phyloP scores from a whole-genome alignment of 148 eudicot genomes.

The Persicaria maculosa region DNA sequence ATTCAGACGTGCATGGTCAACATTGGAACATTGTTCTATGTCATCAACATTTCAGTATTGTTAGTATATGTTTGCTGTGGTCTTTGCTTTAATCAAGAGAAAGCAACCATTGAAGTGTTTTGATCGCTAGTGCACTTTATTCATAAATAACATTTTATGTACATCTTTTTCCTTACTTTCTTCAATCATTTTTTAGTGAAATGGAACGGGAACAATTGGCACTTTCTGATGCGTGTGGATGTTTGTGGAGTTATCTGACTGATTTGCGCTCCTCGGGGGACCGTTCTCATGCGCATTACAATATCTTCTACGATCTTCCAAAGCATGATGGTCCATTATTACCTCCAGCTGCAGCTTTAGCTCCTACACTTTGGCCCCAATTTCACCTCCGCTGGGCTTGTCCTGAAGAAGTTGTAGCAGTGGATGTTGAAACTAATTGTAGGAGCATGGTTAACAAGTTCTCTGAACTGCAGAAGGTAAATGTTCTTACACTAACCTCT shows the following conservation, averaged over 20 bases:
- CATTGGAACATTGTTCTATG: not conserved
- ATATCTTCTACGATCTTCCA: conserved; percentile 64
- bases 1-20: not conserved
- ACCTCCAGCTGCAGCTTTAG: conserved; percentile 98
- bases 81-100: not conserved
- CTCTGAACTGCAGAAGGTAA: conserved; percentile 83
- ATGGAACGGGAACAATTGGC: conserved; percentile 76
- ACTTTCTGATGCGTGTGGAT: conserved; percentile 67
- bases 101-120: not conserved
- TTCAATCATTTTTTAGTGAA: conserved; percentile 43
- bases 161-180: not conserved
- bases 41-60: not conserved
- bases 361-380: conserved; percentile 97
- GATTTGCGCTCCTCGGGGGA: conserved; percentile 62
- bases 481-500: not conserved
- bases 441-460: conserved; percentile 55
- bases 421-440: conserved; percentile 75
- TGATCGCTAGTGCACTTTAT: not conserved
- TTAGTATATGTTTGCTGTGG: not conserved
- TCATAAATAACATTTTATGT: not conserved
- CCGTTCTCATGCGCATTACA: conserved; percentile 71
- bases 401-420: conserved; percentile 74
- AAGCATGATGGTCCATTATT: conserved; percentile 61
- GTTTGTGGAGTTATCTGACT: conserved; percentile 79
- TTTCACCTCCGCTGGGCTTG: conserved; percentile 97